A percentile compares a stretch with the other conserved stretches of the same genome.
These are phyloP conservation scores for Stachybotrys chlorohalonatus DNA, from an alignment of 2,329 filamentous ascomycete genomes.

Conservation along the genomic window DNA sequence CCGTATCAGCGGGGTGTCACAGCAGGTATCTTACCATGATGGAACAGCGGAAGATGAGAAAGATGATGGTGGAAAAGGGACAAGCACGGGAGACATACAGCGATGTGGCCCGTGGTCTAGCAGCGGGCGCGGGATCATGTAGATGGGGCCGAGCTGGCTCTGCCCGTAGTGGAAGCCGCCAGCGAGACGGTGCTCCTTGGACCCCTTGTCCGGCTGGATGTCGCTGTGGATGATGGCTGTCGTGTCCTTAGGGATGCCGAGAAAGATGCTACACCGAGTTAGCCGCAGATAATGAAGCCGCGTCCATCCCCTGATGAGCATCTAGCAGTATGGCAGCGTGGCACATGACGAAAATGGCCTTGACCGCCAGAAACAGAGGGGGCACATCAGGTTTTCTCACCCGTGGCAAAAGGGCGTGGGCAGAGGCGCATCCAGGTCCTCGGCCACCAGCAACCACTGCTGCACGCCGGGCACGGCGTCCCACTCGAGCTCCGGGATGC, in stretches of 20 bases:
- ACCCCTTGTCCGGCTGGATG: conserved; percentile 21
- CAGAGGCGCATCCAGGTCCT: conserved; percentile 38
- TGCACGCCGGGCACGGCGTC: conserved; percentile 22
- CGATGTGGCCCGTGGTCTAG: conserved; percentile 42
- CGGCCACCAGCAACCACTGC: conserved; percentile 36
- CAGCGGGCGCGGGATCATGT: conserved; percentile 35
- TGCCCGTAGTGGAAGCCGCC: conserved; percentile 38
- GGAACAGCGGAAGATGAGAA: background rate
- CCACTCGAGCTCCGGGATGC: conserved; percentile 32
- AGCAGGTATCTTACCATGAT: background rate
- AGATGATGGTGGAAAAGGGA: background rate
- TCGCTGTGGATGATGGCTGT: conserved; percentile 17
- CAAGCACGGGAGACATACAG: conserved; percentile 21
- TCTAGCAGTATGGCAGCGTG: no score
- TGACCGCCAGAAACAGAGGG: background rate
- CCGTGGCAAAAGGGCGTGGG: conserved; percentile 36
- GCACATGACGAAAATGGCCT: background rate
- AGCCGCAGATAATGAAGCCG: background rate
- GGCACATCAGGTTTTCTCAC: conserved; percentile 13
- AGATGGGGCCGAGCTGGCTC: conserved; percentile 29
- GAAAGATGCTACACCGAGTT: conserved; percentile 9
- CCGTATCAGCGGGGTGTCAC: background rate
- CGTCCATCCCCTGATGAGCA: background rate
- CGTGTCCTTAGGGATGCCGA: conserved; percentile 12
- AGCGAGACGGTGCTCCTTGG: conserved; percentile 16